Conservation (phyloP, 2,329 filamentous ascomycete genomes). For the Apiospora aurea region DNA sequence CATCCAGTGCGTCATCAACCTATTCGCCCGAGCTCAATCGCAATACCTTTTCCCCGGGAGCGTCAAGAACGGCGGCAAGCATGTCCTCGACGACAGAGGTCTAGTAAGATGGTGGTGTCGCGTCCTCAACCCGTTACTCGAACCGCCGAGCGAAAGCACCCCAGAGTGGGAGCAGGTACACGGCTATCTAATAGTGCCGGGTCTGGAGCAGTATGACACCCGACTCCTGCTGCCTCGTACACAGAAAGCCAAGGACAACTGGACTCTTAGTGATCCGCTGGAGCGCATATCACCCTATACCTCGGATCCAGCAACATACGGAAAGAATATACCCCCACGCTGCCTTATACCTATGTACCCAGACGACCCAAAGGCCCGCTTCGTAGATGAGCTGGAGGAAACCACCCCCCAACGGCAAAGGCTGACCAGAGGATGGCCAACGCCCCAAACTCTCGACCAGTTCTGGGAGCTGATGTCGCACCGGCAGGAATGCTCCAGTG, state of each 20-base stretch:
- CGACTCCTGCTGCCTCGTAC: constrained; percentile 76
- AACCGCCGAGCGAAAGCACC: constrained; percentile 47
- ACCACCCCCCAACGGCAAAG: constrained; percentile 62
- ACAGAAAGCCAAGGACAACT: constrained; percentile 58
- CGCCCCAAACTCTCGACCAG: constrained; percentile 81
- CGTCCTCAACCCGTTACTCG: constrained; percentile 79
- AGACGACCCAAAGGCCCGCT: constrained; percentile 93
- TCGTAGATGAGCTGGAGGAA: constrained; percentile 86
- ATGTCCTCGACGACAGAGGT: constrained; percentile 88
- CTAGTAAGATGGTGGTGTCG: constrained; percentile 97
- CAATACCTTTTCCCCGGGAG: constrained; percentile 97
- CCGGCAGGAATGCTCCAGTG: constrained; percentile 93
- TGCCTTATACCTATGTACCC: constrained; percentile 91
- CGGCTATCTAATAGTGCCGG: constrained; percentile 87
- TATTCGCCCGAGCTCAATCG: constrained; percentile 90
- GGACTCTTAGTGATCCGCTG: constrained; percentile 77
- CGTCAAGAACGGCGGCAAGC: constrained; percentile 82
- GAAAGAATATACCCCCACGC: constrained; percentile 70
- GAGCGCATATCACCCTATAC: constrained; percentile 68
- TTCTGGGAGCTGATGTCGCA: constrained; percentile 99
- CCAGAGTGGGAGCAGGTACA: constrained; percentile 59
- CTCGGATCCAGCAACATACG: constrained; percentile 52
- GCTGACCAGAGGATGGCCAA: constrained; percentile 77
- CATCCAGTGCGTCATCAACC: constrained; percentile 77
- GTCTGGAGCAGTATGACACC: constrained; percentile 82